Conservation (phyloP, 139 green algal species). For the Chlamydomonas incerta region DNA sequence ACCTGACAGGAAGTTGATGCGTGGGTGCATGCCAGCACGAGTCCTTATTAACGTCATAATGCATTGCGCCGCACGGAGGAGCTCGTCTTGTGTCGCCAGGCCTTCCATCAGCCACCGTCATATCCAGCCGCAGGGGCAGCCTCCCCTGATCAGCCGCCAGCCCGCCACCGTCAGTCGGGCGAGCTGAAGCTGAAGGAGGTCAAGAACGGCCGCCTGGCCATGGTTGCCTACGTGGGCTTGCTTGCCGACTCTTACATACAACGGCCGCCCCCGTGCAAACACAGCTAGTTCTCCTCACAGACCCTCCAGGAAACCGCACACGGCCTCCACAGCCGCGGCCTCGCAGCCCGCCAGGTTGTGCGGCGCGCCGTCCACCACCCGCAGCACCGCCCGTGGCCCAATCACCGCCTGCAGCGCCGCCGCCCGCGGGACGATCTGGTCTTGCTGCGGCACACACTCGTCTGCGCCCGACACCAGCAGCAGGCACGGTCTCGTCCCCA, state of each 20-base stretch:
- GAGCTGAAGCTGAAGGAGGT: constrained; percentile 96
- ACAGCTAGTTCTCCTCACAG: too few relatives aligned
- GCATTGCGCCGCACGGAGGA: too few relatives aligned
- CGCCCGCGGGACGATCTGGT: neutral
- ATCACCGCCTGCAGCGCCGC: neutral
- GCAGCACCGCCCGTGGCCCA: neutral
- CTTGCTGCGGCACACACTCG: constrained; percentile 58
- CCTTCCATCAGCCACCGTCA: too few relatives aligned
- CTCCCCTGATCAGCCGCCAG: too few relatives aligned
- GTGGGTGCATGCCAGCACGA: too few relatives aligned
- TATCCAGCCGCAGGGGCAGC: too few relatives aligned
- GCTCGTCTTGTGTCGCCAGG: too few relatives aligned
- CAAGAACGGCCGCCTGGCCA: constrained; percentile 91
- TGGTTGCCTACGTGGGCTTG: constrained; percentile 76
- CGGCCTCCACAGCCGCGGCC: neutral
- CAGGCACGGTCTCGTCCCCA: constrained; percentile 24
- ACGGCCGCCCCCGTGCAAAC: too few relatives aligned
- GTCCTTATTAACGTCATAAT: too few relatives aligned
- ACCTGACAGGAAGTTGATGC: too few relatives aligned
- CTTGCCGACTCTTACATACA: too few relatives aligned
- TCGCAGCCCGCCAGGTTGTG: constrained; percentile 39
- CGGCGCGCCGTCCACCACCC: constrained; percentile 11
- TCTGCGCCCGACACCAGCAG: constrained; percentile 65
- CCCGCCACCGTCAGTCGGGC: too few relatives aligned
- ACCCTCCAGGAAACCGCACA: neutral